These are phyloP conservation scores for Pichia ethanolica DNA, from an alignment of 805 yeast genomes.

Conservation along the genomic window DNA sequence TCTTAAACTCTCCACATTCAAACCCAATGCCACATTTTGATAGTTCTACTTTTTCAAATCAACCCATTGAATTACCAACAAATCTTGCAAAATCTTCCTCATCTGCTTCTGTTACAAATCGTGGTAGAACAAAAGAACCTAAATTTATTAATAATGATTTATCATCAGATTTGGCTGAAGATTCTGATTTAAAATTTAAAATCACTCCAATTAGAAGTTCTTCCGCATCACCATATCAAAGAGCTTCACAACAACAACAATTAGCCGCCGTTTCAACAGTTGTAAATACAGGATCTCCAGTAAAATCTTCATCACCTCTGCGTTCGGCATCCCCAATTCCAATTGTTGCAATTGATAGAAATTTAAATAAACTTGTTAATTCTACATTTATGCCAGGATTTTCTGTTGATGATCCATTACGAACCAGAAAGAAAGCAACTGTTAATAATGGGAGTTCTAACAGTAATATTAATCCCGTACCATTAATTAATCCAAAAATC, in stretches of 20 bases:
- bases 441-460: background rate
- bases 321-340: constrained; percentile 12
- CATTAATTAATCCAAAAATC: background rate
- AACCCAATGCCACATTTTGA: background rate
- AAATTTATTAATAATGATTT: background rate
- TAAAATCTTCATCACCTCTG: constrained; percentile 17
- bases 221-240: constrained; percentile 16
- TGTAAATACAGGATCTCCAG: constrained; percentile 1
- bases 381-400: constrained; percentile 19
- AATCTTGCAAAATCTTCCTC: too few species aligned
- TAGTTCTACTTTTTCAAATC: too few species aligned
- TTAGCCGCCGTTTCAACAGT: background rate
- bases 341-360: constrained; percentile 3
- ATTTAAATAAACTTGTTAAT: constrained; percentile 13
- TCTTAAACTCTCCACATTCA: background rate
- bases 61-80: too few species aligned
- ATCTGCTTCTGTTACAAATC: background rate
- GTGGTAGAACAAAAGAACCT: constrained; percentile 9
- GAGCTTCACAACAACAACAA: background rate
- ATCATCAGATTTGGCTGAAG: constrained; percentile 11
- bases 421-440: background rate
- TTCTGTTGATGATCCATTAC: background rate
- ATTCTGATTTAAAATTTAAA: constrained; percentile 24
- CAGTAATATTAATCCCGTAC: background rate
- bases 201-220: constrained; percentile 25